Conservation (phyloP, 2,329 filamentous ascomycete genomes). For the Simplicillium aogashimaense region DNA sequence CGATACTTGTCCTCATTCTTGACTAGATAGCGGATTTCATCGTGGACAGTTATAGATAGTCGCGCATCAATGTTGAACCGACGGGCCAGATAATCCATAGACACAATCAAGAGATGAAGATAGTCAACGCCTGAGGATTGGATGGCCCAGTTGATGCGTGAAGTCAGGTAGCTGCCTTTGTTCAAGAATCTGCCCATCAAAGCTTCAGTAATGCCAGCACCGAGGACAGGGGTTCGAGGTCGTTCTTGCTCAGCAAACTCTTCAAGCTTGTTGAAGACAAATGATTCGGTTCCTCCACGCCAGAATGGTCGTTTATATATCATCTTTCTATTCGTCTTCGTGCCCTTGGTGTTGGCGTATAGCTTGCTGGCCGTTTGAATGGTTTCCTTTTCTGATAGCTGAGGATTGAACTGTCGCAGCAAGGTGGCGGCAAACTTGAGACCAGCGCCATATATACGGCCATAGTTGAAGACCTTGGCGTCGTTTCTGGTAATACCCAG, state of each 20-base stretch:
- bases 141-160: constrained; percentile 97
- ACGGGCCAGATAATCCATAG: constrained; percentile 87
- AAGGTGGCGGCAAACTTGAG: constrained; percentile 86
- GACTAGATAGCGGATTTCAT: constrained; percentile 93
- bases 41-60: constrained; percentile 87
- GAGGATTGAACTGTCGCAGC: constrained; percentile 86
- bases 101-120: constrained; percentile 81
- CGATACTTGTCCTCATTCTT: constrained; percentile 78
- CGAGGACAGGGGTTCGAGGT: constrained; percentile 83
- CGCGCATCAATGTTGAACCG: constrained; percentile 80
- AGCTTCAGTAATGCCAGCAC: constrained; percentile 92
- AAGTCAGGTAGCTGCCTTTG: constrained; percentile 88
- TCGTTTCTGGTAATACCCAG: constrained; percentile 90
- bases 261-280: constrained; percentile 97
- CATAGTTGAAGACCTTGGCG: constrained; percentile 98
- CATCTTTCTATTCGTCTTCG: constrained; percentile 65
- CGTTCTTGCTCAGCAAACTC: constrained; percentile 93
- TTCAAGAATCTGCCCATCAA: constrained; percentile 80
- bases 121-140: constrained; percentile 97
- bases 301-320: constrained; percentile 75
- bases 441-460: constrained; percentile 96
- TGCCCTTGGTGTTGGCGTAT: constrained; percentile 84
- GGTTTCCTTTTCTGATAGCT: constrained; percentile 70
- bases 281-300: constrained; percentile 92
- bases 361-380: constrained; percentile 65